Evolutionary conservation across 768 basidiomycete species (phyloP).

Genomic region (Psilocybe sp.): DNA sequence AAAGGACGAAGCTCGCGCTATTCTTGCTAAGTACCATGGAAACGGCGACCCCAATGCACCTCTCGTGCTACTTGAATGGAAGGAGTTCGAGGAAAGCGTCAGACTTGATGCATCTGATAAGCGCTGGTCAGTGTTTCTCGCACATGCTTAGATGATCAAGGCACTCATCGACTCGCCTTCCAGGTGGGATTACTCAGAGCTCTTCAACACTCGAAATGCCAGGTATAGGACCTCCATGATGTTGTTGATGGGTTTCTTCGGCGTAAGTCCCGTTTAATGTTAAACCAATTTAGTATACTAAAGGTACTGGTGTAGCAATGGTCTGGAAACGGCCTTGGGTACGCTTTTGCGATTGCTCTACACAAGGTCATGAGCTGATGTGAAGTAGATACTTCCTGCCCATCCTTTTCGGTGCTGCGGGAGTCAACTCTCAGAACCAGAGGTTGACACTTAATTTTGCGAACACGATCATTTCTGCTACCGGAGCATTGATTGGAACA

Average conservation of each 20-base stretch:
- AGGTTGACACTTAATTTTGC: slow-evolving; percentile 39
- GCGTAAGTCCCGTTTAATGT: slow-evolving; percentile 24
- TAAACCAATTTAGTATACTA: background rate
- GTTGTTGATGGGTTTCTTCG: slow-evolving; percentile 53
- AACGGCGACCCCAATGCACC: slow-evolving; percentile 46
- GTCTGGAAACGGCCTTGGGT: slow-evolving; percentile 55
- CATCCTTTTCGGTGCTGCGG: slow-evolving; percentile 37
- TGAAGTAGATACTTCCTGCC: slow-evolving; percentile 38
- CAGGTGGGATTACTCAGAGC: slow-evolving; percentile 51
- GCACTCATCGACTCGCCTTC: too few species aligned
- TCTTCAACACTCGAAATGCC: slow-evolving; percentile 44
- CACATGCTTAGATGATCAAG: background rate
- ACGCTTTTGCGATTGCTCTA: background rate
- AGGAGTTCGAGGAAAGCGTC: slow-evolving; percentile 50
- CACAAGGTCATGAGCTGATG: background rate
- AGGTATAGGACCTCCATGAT: slow-evolving; percentile 46
- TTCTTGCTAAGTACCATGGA: slow-evolving; percentile 53
- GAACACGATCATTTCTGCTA: slow-evolving; percentile 38
- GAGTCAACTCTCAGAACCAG: slow-evolving; percentile 35
- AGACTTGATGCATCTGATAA: slow-evolving; percentile 52
- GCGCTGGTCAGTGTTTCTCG: slow-evolving; percentile 36
- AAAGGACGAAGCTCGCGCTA: slow-evolving; percentile 43
- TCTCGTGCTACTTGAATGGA: slow-evolving; percentile 48
- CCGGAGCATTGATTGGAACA: slow-evolving; percentile 39
- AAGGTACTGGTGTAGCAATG: slow-evolving; percentile 37